Evolutionary conservation across 2,329 filamentous ascomycete species (phyloP).

Genomic region (Fusarium staphyleae): DNA sequence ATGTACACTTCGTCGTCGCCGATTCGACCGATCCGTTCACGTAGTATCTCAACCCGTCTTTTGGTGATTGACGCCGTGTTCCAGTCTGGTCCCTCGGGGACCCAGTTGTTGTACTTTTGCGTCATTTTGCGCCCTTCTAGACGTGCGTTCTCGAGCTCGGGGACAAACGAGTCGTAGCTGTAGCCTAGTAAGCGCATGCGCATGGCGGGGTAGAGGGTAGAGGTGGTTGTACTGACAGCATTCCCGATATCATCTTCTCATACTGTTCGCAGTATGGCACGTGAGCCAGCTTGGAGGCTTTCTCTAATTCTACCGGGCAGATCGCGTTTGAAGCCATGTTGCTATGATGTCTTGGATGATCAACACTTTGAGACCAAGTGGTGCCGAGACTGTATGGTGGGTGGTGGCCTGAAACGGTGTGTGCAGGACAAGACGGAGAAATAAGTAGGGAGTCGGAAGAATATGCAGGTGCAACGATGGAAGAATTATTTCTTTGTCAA

Average conservation of each 20-base stretch:
- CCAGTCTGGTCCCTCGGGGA: slow-evolving; percentile 47
- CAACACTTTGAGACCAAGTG: background rate
- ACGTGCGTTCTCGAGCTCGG: slow-evolving; percentile 53
- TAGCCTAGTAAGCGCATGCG: background rate
- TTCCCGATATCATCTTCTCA: slow-evolving; percentile 69
- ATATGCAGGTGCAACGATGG: no score
- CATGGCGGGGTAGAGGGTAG: no score
- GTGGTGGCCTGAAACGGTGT: no score
- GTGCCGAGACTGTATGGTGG: no score
- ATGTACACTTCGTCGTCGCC: slow-evolving; percentile 58
- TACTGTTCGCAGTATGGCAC: slow-evolving; percentile 67
- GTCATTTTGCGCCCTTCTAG: slow-evolving; percentile 58
- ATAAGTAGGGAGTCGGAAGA: no score
- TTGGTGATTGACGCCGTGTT: background rate
- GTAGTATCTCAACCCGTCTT: slow-evolving; percentile 49
- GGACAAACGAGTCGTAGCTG: slow-evolving; percentile 56
- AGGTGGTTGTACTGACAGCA: slow-evolving; percentile 52
- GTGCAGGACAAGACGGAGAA: no score
- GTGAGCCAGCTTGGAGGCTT: slow-evolving; percentile 49
- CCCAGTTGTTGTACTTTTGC: slow-evolving; percentile 61
- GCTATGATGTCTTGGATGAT: background rate
- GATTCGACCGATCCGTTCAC: slow-evolving; percentile 53
- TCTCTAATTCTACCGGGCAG: slow-evolving; percentile 19
- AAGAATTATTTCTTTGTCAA: no score
- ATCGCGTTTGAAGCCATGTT: slow-evolving; percentile 25